Evolutionary conservation across 768 basidiomycete genomes (phyloP), one percentile per base, ranked within the genome.

Genomic region (Lentinula edodes): DNA sequence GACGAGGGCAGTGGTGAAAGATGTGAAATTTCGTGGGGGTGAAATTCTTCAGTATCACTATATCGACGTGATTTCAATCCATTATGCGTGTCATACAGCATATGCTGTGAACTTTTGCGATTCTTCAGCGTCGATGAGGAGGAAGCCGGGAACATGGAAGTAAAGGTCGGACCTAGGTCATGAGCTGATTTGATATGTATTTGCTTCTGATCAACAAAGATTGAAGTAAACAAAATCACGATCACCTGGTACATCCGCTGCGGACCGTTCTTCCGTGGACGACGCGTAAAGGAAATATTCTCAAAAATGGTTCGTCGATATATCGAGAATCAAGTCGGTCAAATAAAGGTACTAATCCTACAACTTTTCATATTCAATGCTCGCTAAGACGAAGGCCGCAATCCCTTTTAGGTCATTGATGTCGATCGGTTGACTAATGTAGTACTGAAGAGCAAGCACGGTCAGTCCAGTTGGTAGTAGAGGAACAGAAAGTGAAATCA

Each of bases 341-440:
- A 28, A 28, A 3, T 28, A 28, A 28, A 23, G 23, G 23, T 23
- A 23, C 23, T 23, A 23, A 18, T n/a, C 61, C 58, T 60, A 64
- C 28, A 75, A 61, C 58, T 61, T 68, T 50, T 80, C 78, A 38
- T 72, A 73, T 65, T 82, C 79, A 48, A 80, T 58, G 64, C 80
- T 81, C 0, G 79, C 80, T n/a, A 81, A 66, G 13, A 81, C 61
- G 62, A 82, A 80, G 0, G 78, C 75, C 0, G 78, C 76, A 39
- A 79, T 48, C 15, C 80, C 80, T 64, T 80, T 82, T 48, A 82
- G 70, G 63, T 81, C 80, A 62, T 81, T 78, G 43, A 79, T 41
- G 52, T 75, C 70, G 8, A 67, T 70, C 3, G 74, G 65, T 57
- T 76, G 71, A 61, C 75, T 75, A 58, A 79, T 70, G 61, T 80